Base-by-base conservation (phyloP, 768 basidiomycete species). In the Zangia roseola region DNA sequence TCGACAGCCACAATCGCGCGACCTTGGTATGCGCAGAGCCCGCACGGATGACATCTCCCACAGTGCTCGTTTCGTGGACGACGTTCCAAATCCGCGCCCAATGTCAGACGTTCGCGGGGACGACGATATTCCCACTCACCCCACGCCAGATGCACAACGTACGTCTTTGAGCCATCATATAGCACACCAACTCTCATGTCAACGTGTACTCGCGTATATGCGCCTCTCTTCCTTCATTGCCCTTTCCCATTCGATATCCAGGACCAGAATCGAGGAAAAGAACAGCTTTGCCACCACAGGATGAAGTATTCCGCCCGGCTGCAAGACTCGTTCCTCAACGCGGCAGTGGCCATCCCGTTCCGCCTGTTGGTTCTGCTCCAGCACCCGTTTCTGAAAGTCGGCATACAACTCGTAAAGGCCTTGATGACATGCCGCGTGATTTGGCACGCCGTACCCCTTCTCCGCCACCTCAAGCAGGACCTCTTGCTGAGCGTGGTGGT, bases 271-370 rank as follows among this genome's bases (percentile, higher is more conserved):
- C 61, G 43, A 70, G 66, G 44, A 74, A 62, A 45, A 64, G 74
- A 42, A 43, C 56, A 1, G 73, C 74, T 12, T 55, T 74, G 9
- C 73, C 69, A 38, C 55, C 72, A 0, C 72, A 74, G 56, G 61
- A 62, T 14, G 61, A 62, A 7, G 54, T 50, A 0, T 74, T 64
- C 51, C 58, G 59, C 16, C 65, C 63, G 20, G 54, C 50, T 26
- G 20, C 54, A 36, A 62, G 58, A 23, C 37, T 34, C 14, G 39
- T 40, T 14, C 33, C 59, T 9, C 59, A 53, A 42, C 56, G 47
- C 40, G 45, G 52, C 4, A 26, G 50, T 24, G 42, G 39, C 26
- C 45, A 50, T 59, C 20, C 42, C n/a, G 38, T 45, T 10, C 50
- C 47, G 30, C 30, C 51, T 34, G 4, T 30, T 31, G 39, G 23